Evolutionary conservation across 179 eudicot genomes (phyloP).

Genomic region (Sideroxylon spinosum): DNA sequence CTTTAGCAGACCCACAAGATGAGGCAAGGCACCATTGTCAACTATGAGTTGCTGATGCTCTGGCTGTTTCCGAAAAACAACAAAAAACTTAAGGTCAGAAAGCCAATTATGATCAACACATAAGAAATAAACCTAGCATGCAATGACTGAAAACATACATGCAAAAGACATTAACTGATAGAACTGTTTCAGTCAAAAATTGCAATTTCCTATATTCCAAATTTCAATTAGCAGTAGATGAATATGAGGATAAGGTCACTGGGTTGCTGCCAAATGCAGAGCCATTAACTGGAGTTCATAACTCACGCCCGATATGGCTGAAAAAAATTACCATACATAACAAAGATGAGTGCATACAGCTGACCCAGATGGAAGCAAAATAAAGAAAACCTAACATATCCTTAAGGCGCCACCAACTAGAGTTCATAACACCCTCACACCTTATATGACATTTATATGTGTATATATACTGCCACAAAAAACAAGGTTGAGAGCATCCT

Average conservation of each 20-base stretch:
- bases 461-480: neutral
- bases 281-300: neutral
- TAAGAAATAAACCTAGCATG: neutral
- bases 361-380: no score
- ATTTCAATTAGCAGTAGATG: neutral
- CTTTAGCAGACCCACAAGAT: constrained; percentile 67
- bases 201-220: neutral
- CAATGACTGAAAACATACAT: neutral
- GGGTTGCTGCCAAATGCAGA: neutral
- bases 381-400: no score
- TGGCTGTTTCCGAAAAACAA: constrained; percentile 49
- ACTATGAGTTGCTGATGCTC: constrained; percentile 91
- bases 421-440: no score
- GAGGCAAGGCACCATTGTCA: constrained; percentile 87
- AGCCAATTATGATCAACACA: neutral
- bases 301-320: neutral
- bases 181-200: neutral
- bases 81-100: constrained; percentile 1
- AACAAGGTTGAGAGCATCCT: neutral
- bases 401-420: no score
- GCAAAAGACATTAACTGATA: neutral
- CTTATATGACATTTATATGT: no score
- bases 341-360: no score
- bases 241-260: neutral
- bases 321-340: no score